phyloP scores from a whole-genome alignment of 1,284 basidiomycete species.

The Gomphus sp. region DNA sequence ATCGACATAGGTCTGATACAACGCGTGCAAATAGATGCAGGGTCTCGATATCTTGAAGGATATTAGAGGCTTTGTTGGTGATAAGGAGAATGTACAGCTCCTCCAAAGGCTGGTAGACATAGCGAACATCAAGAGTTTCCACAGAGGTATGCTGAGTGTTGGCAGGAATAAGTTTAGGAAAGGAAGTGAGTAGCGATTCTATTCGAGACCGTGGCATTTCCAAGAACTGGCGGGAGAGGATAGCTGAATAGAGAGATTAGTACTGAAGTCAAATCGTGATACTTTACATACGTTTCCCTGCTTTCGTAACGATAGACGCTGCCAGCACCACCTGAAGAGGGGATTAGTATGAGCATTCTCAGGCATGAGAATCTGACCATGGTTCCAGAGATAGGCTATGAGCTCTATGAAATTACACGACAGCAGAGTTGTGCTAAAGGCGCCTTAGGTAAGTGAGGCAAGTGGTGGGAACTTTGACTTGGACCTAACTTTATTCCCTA shows the following conservation, averaged over 20 bases:
- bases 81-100: constrained; percentile 97
- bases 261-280: background rate
- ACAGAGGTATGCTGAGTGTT: constrained; percentile 97
- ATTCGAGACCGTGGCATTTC: constrained; percentile 90
- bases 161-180: constrained; percentile 95
- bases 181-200: constrained; percentile 92
- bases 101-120: constrained; percentile 97
- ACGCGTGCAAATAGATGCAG: constrained; percentile 91
- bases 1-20: constrained; percentile 87
- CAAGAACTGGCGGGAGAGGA: constrained; percentile 94
- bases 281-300: constrained; percentile 67
- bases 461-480: too few species aligned
- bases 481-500: too few species aligned
- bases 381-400: background rate
- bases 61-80: constrained; percentile 97
- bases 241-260: constrained; percentile 43
- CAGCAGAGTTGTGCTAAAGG: too few species aligned
- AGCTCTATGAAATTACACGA: background rate
- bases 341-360: background rate
- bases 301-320: constrained; percentile 90
- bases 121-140: constrained; percentile 88
- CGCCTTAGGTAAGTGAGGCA: too few species aligned
- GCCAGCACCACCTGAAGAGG: constrained; percentile 73
- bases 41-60: constrained; percentile 96
- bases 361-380: background rate